Conservation (phyloP, 352 stramenopile genomes). For the Globisporangium paroecandrum region DNA sequence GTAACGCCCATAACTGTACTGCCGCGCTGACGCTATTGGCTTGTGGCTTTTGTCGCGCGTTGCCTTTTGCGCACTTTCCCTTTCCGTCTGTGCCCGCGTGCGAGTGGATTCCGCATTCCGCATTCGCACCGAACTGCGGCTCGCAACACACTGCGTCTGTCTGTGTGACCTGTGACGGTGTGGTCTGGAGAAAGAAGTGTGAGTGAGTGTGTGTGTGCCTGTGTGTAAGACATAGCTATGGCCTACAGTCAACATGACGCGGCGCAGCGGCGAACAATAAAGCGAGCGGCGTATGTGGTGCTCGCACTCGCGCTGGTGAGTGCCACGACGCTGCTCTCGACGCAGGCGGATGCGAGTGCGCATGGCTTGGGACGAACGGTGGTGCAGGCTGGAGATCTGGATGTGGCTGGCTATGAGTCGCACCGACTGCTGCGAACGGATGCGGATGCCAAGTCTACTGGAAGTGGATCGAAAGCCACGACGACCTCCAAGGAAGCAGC, state of each 20-base stretch:
- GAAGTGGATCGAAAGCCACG: neutral
- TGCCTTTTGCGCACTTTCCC: neutral
- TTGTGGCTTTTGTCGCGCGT: neutral
- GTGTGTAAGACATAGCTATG: neutral
- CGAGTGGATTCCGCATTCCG: neutral
- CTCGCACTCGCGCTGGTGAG: neutral
- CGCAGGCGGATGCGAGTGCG: neutral
- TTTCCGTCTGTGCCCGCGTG: neutral
- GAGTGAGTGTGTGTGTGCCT: neutral
- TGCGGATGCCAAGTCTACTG: neutral
- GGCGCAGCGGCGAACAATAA: conserved; percentile 9
- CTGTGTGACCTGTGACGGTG: too few relatives aligned
- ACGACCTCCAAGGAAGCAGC: neutral
- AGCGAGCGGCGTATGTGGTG: neutral
- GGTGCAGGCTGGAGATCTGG: neutral
- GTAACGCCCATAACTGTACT: neutral
- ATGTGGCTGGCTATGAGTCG: neutral
- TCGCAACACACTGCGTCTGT: neutral
- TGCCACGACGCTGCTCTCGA: neutral
- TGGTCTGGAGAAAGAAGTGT: neutral
- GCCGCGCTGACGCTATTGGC: neutral
- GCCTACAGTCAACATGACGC: neutral
- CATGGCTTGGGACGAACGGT: neutral
- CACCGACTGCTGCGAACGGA: neutral
- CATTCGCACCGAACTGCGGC: neutral